Evolutionary conservation across 1,139 yeast species (phyloP), one percentile per base, ranked within the genome.

Genomic region (Meyerozyma guilliermondii): DNA sequence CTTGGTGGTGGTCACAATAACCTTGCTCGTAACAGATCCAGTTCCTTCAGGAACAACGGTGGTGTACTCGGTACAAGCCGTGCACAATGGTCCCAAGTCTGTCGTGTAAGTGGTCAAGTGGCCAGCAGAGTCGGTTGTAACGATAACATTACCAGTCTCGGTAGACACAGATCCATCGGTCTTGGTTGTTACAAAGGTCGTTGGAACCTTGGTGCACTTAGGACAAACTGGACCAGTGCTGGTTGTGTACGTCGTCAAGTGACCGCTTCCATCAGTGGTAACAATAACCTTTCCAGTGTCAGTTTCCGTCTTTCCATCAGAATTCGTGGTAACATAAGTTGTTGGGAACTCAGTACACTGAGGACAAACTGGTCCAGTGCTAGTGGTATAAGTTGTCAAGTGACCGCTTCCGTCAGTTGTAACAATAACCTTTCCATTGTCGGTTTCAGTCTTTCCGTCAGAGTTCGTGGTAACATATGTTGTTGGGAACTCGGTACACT

Each of bases 371-470:
- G 24, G 26, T 10, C 36, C 36, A 33, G 20, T n/a, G 9, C 18
- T 7, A 9, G 36, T 33, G 26, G 36, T 33, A 10, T n/a, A 11
- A 20, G 36, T 33, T 17, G 36, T 36, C 13, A 47, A 39, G 11
- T 41, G 31, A 11, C 52, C 52, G 5, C 34, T 41, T 5, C 50
- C 34, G 27, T 41, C 39, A 23, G 50, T 47, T 1, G 52, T 44
- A 8, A 49, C 44, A 10, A 47, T 36, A 18, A 44, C 46, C 31
- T 41, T 41, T n/a, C 18, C 43, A n/a, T 33, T 28, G 48, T 41
- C 38, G 41, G 36, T 11, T 7, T 9, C 35, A 14, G 30, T 10
- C 5, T 20, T 7, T 9, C 33, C 39, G 11, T 4, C 30, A 3
- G 33, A 9, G 6, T 17, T 17, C 22, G 42, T 40, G 4, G 39